Base-by-base conservation (phyloP, 1,284 basidiomycete species). In the Acaromyces ingoldii region DNA sequence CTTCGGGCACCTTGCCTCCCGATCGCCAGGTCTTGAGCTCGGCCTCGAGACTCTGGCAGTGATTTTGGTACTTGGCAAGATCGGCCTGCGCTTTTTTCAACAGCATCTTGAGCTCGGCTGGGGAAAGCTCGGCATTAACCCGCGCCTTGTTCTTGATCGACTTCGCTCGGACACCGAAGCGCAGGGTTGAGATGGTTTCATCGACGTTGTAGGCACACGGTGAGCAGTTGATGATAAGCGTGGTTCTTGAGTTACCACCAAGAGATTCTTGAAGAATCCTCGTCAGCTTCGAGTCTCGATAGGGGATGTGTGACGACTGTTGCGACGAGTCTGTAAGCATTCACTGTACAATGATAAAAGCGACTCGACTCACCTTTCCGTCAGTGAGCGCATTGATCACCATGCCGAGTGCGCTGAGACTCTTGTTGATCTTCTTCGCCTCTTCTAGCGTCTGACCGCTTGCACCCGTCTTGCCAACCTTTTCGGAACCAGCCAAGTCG, bases 351-450 rank as follows among this genome's bases (percentile, higher is more conserved):
- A 22, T 22, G 36, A 26, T n/a, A n/a, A n/a, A 15, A 22, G 15
- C 19, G 17, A 41, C 21, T 24, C n/a, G 10, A 25, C 54, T 33
- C 24, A 56, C 54, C 44, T 74, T 75, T 51, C 87, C 83, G 72
- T 99, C 95, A 2, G 95, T 99, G 57, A 99, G 80, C 3, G 93
- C 89, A 71, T 99, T 99, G 77, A 99, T 99, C 75, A 99, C 95
- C 92, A 98, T 98, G 43, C 95, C 95, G 58, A 99, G 83, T 10
- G 95, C 93, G 19, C 91, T 96, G 37, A 99, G 79, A 53, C 88
- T 91, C 79, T 98, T 98, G 81, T 99, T 99, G 80, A 99, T 99
- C 82, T 98, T 99, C 83, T 99, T 99, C 11, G 95, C 95, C 77
- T 99, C 95, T 77, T 99, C 95, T 11, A 99, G 80, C 29, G 95